Percentiles rank a stretch among this genome's conserved stretches.
phyloP scores from a whole-genome alignment of 2,329 filamentous ascomycete species.

The Ascochyta viciae-villosae region DNA sequence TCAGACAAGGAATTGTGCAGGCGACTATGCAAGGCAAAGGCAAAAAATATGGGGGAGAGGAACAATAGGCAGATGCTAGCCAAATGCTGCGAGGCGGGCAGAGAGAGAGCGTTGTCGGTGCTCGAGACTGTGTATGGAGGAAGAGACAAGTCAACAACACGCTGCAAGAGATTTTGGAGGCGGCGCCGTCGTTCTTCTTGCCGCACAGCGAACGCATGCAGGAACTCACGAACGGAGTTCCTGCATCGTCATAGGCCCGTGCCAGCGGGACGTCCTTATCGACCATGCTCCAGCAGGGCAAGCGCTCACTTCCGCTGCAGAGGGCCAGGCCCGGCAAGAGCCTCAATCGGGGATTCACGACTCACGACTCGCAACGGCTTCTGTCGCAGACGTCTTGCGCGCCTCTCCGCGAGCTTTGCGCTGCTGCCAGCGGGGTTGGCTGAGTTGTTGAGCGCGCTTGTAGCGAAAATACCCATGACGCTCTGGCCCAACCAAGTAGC shows the following conservation, averaged over 20 bases:
- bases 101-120: slow-evolving; percentile 16
- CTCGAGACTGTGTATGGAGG: slow-evolving; percentile 13
- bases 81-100: slow-evolving; percentile 3
- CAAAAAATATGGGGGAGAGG: slow-evolving; percentile 16
- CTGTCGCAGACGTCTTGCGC: slow-evolving; percentile 11
- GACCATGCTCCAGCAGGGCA: slow-evolving; percentile 17
- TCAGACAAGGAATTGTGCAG: slow-evolving; percentile 30
- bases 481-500: slow-evolving; percentile 24
- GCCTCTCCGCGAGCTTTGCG: slow-evolving; percentile 12
- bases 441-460: slow-evolving; percentile 40
- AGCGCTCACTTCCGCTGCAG: slow-evolving; percentile 7
- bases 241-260: slow-evolving; percentile 39
- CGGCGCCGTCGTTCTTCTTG: slow-evolving; percentile 26
- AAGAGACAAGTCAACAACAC: slow-evolving; percentile 15
- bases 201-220: slow-evolving; percentile 36
- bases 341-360: slow-evolving; percentile 7
- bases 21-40: slow-evolving; percentile 15
- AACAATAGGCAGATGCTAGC: slow-evolving; percentile 10
- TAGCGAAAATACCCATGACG: slow-evolving; percentile 25
- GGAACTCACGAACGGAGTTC: slow-evolving; percentile 37
- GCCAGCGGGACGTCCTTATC: slow-evolving; percentile 37
- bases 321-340: slow-evolving; percentile 14
- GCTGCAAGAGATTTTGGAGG: slow-evolving; percentile 24
- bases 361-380: slow-evolving; percentile 16
- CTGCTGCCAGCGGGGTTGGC: slow-evolving; percentile 11